These are phyloP conservation scores for Silene coronaria DNA, from an alignment of 179 eudicot species.

Conservation along the genomic window DNA sequence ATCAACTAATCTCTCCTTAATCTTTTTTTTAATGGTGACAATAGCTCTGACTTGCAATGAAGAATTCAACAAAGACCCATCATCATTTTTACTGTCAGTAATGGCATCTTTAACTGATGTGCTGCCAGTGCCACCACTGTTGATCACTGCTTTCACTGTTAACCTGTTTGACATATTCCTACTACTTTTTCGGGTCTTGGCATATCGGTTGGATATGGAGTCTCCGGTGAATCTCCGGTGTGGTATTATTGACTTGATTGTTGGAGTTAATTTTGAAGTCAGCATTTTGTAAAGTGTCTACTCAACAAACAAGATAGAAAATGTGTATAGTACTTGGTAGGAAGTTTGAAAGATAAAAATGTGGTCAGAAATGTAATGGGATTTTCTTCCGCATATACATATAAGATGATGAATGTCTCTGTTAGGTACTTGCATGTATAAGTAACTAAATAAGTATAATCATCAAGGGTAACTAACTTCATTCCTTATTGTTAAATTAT, in stretches of 20 bases:
- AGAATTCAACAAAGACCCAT: constrained; percentile 14
- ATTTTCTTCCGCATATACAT: too few species aligned
- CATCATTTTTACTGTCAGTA: constrained; percentile 3
- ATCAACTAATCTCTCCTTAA: constrained; percentile 54
- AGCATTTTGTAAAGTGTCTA: too few species aligned
- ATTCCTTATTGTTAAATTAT: neutral
- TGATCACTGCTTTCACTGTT: constrained; percentile 50
- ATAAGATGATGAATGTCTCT: too few species aligned
- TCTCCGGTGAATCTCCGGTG: constrained; percentile 31
- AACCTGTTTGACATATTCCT: neutral
- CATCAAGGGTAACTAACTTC: too few species aligned
- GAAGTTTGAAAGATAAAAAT: too few species aligned
- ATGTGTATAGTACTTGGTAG: too few species aligned
- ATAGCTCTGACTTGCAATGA: constrained; percentile 53
- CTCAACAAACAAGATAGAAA: too few species aligned
- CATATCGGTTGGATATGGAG: constrained; percentile 14
- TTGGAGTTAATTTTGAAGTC: constrained; percentile 30
- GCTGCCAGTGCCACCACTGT: constrained; percentile 48
- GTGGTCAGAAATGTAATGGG: too few species aligned
- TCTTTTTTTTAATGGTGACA: constrained; percentile 63
- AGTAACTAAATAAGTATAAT: too few species aligned
- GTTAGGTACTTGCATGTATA: too few species aligned
- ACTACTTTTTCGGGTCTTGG: constrained; percentile 1
- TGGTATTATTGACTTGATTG: constrained; percentile 21
- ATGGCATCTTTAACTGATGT: too few species aligned